Base-by-base conservation (phyloP, 2,329 filamentous ascomycete genomes). In the Exophiala alcalophila region DNA sequence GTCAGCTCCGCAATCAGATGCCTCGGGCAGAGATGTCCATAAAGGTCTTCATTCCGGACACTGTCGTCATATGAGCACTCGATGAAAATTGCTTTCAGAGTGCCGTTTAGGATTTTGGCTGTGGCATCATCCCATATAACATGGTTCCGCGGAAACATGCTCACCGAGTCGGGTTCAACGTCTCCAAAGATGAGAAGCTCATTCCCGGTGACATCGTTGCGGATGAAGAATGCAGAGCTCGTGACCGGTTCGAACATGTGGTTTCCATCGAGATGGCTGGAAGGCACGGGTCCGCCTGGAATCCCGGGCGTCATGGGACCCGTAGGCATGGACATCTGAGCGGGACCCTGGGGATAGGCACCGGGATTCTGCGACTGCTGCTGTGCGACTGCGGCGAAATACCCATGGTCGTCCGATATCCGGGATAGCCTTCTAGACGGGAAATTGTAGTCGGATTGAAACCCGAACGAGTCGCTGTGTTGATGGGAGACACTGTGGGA, bases 171-270 rank as follows among this genome's bases (percentile, higher is more conserved):
- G 1, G 92, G 89, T 60, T 98, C 92, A 25, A 97, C 86, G 54
- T 98, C 92, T 12, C 92, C 92, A 61, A 96, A 97, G 34, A 98
- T 86, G 47, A 98, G 77, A 2, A 97, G 78, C 65, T 98, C 91
- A 21, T 77, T 76, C 1, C 78, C 77, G 0, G 80, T 84, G 1
- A 68, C 61, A 23, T 83, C 71, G 47, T 92, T 85, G 25, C 87
- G 84, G 52, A 98, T 85, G 64, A 98, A 97, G 65, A 90, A 97
- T 0, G 88, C 91, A 12, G 89, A 92, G 51, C 87, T 94, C 61
- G 96, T 88, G 47, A 63, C 67, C 18, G 54, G 63, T 45, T 59
- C 58, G 45, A 75, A 59, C 12, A 66, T 69, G 42, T 80, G 51
- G 38, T 49, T 48, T 20, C 32, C 42, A 28, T 55, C 52, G 8